Conservation (phyloP, 495 filamentous ascomycete species). For the Lophiotrema nucula region DNA sequence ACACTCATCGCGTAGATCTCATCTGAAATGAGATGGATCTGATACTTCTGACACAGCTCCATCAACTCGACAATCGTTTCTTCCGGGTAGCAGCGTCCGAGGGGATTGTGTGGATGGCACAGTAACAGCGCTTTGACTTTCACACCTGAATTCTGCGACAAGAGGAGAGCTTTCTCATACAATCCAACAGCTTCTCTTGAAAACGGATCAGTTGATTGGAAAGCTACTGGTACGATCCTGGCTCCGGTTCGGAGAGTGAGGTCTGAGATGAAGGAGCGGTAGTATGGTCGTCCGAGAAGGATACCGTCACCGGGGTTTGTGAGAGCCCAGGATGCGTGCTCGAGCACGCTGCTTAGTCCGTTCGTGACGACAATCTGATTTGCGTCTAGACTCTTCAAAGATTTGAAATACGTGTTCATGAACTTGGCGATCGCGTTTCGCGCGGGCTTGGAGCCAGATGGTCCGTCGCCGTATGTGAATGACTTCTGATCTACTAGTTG, state of each 20-base stretch:
- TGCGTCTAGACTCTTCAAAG: constrained; percentile 6
- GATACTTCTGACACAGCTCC: constrained; percentile 53
- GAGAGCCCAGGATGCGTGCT: constrained; percentile 26
- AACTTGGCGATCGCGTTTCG: constrained; percentile 20
- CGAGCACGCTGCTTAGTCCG: constrained; percentile 19
- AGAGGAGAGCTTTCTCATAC: constrained; percentile 25
- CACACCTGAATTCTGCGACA: constrained; percentile 15
- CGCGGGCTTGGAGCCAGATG: constrained; percentile 23
- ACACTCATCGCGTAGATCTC: constrained; percentile 59
- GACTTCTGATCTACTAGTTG: neutral
- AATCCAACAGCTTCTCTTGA: neutral
- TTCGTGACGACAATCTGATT: constrained; percentile 28
- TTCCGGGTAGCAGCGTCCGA: constrained; percentile 55
- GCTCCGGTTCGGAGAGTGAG: constrained; percentile 16
- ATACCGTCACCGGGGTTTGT: constrained; percentile 32
- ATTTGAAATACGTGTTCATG: neutral
- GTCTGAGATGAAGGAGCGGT: constrained; percentile 29
- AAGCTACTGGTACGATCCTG: constrained; percentile 22
- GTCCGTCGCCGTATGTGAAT: constrained; percentile 35
- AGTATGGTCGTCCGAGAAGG: constrained; percentile 30
- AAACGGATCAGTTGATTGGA: constrained; percentile 22
- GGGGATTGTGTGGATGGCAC: constrained; percentile 62
- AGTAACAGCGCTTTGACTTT: constrained; percentile 45
- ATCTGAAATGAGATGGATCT: constrained; percentile 60
- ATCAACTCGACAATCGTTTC: constrained; percentile 49